Evolutionary conservation across 2,329 filamentous ascomycete species (phyloP), one percentile per base, ranked within the genome.

Genomic region (Trichoderma arundinaceum): DNA sequence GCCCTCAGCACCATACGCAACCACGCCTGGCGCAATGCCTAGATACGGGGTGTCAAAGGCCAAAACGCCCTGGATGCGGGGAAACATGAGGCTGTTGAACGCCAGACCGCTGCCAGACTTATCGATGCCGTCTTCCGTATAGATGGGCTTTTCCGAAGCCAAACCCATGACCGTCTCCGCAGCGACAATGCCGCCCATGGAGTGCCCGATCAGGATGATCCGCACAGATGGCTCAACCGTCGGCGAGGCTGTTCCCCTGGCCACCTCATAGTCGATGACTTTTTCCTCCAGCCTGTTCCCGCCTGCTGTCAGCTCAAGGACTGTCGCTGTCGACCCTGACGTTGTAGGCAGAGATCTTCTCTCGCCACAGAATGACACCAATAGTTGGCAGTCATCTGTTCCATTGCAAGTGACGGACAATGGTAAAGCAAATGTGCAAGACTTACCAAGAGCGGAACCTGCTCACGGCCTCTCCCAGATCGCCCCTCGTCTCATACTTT

Each of bases 21-120:
- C 89, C 1, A 95, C 90, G 32, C 91, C 90, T 0, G 92, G 91
- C 22, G 89, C 87, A 69, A 94, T 92, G 65, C 91, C 91, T 1
- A 95, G 84, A 76, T 91, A 99, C 1, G 95, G 95, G 0, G 95
- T 99, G 78, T 98, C 94, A 75, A 97, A 97, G 58, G 94, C 92
- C 54, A 98, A 85, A 32, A 98, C 87, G 70, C 91, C 94, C 77
- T 94, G 91, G 69, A 98, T 88, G 77, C 93, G 94, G 1, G 94
- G 94, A 76, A 98, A 98, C 90, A 97, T 94, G 75, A 96, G 87
- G 38, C 80, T 78, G 72, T 85, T 89, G 67, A 86, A 79, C 19
- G 76, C 67, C 44, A 73, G 72, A 2, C 48, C 35, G 43, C 71
- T 69, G 56, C 77, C 72, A 0, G 72, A 66, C 69, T 80, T 78